Evolutionary conservation across 306 rosid species (phyloP).

Genomic region (Pterocarpus macrocarpus): DNA sequence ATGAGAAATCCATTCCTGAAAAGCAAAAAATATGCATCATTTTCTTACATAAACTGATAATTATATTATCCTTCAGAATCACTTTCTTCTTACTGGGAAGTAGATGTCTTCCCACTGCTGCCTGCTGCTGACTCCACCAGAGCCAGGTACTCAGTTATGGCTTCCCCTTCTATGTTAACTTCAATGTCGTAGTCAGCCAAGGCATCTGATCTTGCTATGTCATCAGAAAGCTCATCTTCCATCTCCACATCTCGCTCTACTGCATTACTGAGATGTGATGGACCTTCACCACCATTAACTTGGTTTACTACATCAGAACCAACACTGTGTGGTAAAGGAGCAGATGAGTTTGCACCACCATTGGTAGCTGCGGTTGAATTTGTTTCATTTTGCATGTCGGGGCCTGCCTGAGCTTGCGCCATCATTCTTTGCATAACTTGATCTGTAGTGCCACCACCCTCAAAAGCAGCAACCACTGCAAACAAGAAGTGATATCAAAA

Average conservation of each 20-base stretch:
- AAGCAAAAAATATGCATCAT: not conserved
- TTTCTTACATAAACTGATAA: constrained; percentile 2
- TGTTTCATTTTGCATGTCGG: constrained; percentile 15
- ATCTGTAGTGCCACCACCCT: constrained; percentile 61
- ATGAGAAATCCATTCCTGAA: no score
- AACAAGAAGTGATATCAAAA: constrained; percentile 45
- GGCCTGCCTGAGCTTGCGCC: constrained; percentile 38
- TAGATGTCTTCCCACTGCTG: constrained; percentile 18
- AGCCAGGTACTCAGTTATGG: constrained; percentile 69
- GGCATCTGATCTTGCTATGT: constrained; percentile 52
- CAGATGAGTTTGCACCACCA: constrained; percentile 50
- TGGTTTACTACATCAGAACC: constrained; percentile 23
- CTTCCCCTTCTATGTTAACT: constrained; percentile 59
- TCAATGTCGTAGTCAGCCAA: constrained; percentile 60
- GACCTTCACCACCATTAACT: constrained; percentile 42
- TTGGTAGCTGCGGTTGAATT: constrained; percentile 37
- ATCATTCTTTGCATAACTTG: constrained; percentile 60
- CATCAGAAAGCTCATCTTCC: constrained; percentile 61
- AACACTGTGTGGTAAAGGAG: constrained; percentile 40
- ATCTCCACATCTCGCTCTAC: constrained; percentile 53
- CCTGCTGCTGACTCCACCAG: constrained; percentile 55
- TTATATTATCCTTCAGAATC: not conserved
- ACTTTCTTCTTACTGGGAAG: constrained; percentile 18
- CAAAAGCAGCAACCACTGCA: constrained; percentile 74
- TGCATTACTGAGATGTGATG: constrained; percentile 1